Percentiles rank a stretch among this genome's conserved stretches.
phyloP scores from a whole-genome alignment of 2,329 filamentous ascomycete genomes.

The Colletotrichum agaves region DNA sequence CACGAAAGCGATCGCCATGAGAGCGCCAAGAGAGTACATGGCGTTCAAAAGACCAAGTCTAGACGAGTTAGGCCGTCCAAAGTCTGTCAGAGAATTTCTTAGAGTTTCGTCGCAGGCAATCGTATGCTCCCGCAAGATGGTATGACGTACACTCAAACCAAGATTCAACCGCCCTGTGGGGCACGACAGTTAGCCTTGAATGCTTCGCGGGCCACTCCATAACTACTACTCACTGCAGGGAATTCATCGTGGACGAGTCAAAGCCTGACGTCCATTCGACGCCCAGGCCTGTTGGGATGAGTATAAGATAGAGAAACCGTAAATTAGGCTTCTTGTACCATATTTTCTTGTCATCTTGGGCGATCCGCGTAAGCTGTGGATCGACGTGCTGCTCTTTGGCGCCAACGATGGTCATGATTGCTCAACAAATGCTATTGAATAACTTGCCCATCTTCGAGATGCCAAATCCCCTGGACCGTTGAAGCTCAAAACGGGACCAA shows the following conservation, averaged over 20 bases:
- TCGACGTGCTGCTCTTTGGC: constrained; percentile 49
- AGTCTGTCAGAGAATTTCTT: constrained; percentile 44
- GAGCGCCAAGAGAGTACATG: constrained; percentile 60
- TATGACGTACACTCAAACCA: constrained; percentile 49
- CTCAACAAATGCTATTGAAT: background rate
- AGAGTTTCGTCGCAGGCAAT: background rate
- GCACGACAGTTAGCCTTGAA: no score
- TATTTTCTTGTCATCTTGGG: constrained; percentile 46
- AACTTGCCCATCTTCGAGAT: background rate
- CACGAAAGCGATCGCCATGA: constrained; percentile 48
- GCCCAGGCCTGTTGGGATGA: constrained; percentile 53
- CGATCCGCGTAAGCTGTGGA: constrained; percentile 48
- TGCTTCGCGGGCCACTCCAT: no score
- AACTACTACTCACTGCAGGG: constrained; percentile 43
- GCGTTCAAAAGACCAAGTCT: constrained; percentile 49
- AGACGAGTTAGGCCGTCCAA: constrained; percentile 51
- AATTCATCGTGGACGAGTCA: constrained; percentile 57
- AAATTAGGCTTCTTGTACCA: constrained; percentile 56
- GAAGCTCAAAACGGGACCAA: background rate
- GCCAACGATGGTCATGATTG: constrained; percentile 47
- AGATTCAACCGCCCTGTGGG: constrained; percentile 45
- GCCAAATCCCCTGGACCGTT: no score
- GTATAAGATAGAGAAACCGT: constrained; percentile 51
- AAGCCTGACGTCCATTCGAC: constrained; percentile 57
- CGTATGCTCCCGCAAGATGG: background rate